A percentile compares a stretch with the other conserved stretches of the same genome.
phyloP scores from a whole-genome alignment of 805 yeast genomes.

The Kuraishia cidri region DNA sequence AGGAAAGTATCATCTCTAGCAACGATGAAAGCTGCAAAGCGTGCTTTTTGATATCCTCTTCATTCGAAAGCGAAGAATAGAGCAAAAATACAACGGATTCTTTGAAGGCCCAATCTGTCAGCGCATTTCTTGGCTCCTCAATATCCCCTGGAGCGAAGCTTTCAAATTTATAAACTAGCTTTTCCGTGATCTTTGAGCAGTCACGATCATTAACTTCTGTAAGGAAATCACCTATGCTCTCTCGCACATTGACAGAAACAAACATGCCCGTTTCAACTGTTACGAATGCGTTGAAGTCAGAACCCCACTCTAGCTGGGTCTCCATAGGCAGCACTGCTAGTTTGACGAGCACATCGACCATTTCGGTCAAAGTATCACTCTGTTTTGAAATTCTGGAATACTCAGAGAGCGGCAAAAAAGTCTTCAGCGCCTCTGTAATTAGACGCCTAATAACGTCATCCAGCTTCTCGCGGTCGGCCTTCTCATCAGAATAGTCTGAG shows the following conservation, averaged over 20 bases:
- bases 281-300: slow-evolving; percentile 62
- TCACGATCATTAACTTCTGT: slow-evolving; percentile 36
- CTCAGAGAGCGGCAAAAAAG: slow-evolving; percentile 18
- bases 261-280: slow-evolving; percentile 68
- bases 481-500: slow-evolving; percentile 9
- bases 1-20: background rate
- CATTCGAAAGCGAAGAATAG: slow-evolving; percentile 33
- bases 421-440: slow-evolving; percentile 19
- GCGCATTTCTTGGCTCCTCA: too few species aligned
- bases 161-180: slow-evolving; percentile 9
- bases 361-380: slow-evolving; percentile 7
- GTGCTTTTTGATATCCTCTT: slow-evolving; percentile 10
- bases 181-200: slow-evolving; percentile 16
- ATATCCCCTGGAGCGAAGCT: background rate
- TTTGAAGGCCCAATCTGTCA: slow-evolving; percentile 19
- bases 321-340: slow-evolving; percentile 33
- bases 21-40: slow-evolving; percentile 2
- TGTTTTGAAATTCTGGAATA: slow-evolving; percentile 7
- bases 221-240: slow-evolving; percentile 48
- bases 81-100: slow-evolving; percentile 34
- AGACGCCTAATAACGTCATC: slow-evolving; percentile 9
- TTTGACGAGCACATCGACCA: slow-evolving; percentile 21
- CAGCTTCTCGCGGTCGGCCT: slow-evolving; percentile 14
- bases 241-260: slow-evolving; percentile 46
- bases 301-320: slow-evolving; percentile 36